Percentiles rank a stretch among this genome's conserved stretches.
Conservation (phyloP, 2,329 filamentous ascomycete species). For the Thermothelomyces thermophilus region DNA sequence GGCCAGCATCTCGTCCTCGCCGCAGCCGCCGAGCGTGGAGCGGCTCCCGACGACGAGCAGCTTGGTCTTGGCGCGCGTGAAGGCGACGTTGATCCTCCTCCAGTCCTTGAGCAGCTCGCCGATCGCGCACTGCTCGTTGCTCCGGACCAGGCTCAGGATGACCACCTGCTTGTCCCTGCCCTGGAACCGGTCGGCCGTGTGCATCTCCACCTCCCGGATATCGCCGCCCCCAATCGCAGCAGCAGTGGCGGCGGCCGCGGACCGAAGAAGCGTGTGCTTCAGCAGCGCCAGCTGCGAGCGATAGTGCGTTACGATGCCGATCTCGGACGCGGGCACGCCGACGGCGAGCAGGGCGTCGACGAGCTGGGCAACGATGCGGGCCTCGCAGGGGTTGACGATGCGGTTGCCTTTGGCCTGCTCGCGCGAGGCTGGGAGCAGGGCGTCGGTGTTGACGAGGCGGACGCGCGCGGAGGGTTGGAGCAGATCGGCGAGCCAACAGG, state of each 20-base stretch:
- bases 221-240: neutral
- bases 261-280: conserved; percentile 48
- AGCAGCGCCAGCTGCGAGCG: conserved; percentile 83
- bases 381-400: conserved; percentile 83
- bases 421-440: conserved; percentile 57
- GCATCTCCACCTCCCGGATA: conserved; percentile 64
- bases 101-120: conserved; percentile 88
- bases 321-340: conserved; percentile 67
- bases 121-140: conserved; percentile 75
- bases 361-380: conserved; percentile 68
- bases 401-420: conserved; percentile 77
- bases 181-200: conserved; percentile 95
- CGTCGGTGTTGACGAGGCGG: conserved; percentile 84
- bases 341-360: conserved; percentile 70
- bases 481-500: conserved; percentile 72
- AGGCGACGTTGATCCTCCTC: conserved; percentile 89
- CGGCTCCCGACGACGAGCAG: conserved; percentile 80
- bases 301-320: conserved; percentile 96
- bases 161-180: conserved; percentile 93
- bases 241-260: neutral
- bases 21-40: conserved; percentile 57
- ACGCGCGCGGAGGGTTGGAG: conserved; percentile 67
- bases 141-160: conserved; percentile 79
- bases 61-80: conserved; percentile 89
- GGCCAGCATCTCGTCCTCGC: conserved; percentile 67